Conservation (phyloP, 768 basidiomycete genomes). For the Xerocomus brunneocitrinus region DNA sequence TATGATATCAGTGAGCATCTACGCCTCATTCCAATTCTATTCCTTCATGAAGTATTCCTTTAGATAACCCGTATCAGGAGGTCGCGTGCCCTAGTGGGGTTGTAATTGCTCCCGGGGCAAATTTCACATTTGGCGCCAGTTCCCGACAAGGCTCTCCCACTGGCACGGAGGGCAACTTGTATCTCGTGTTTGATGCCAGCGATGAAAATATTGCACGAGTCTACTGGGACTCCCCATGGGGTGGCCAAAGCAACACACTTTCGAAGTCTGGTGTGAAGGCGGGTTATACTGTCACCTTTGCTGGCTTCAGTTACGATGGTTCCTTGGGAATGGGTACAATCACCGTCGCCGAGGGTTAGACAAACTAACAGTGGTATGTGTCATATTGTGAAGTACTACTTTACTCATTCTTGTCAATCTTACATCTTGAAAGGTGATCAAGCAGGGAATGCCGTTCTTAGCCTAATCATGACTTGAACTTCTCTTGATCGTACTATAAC, state of each 20-base stretch:
- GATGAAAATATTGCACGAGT: background rate
- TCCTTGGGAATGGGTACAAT: background rate
- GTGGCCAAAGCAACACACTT: background rate
- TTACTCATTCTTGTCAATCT: too few relatives aligned
- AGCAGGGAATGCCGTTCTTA: too few relatives aligned
- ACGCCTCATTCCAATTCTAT: background rate
- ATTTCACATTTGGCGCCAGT: background rate
- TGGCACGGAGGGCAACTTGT: background rate
- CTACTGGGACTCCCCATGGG: background rate
- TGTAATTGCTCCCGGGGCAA: background rate
- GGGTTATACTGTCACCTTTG: background rate
- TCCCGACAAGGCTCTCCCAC: background rate
- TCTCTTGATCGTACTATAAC: too few relatives aligned
- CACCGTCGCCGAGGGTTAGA: background rate
- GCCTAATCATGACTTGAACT: too few relatives aligned
- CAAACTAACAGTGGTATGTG: too few relatives aligned
- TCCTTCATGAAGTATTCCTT: background rate
- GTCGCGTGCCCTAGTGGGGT: background rate
- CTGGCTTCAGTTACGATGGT: background rate
- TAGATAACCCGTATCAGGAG: background rate
- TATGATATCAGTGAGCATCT: background rate
- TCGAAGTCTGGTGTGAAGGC: too few relatives aligned
- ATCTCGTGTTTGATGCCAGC: background rate
- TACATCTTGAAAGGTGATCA: too few relatives aligned
- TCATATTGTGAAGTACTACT: too few relatives aligned